Evolutionary conservation across 352 stramenopile species (phyloP).

Genomic region (Globisporangium mamillatum): DNA sequence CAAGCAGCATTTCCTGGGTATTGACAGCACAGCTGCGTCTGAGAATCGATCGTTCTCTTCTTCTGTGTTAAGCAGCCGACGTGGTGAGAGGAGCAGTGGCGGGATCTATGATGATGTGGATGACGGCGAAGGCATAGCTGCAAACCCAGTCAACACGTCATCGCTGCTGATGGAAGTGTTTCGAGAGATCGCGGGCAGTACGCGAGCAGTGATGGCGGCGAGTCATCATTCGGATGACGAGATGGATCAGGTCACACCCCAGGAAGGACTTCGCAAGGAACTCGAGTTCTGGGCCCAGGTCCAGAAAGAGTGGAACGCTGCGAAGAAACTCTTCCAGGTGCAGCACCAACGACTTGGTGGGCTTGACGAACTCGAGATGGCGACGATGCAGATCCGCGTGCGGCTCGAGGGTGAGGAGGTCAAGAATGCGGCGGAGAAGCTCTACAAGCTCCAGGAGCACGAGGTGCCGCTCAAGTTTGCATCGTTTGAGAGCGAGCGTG

Average conservation of each 20-base stretch:
- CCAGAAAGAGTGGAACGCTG: constrained; percentile 47
- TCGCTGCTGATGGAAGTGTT: constrained; percentile 63
- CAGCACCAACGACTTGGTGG: constrained; percentile 70
- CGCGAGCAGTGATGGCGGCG: constrained; percentile 17
- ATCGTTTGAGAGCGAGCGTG: constrained; percentile 45
- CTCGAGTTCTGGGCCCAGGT: constrained; percentile 46
- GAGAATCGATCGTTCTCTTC: not conserved
- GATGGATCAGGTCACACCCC: not conserved
- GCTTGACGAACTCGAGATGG: constrained; percentile 79
- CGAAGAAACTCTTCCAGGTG: constrained; percentile 63
- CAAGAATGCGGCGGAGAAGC: constrained; percentile 31
- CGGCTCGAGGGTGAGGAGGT: constrained; percentile 40
- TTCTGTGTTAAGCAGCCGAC: not conserved
- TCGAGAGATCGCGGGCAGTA: constrained; percentile 39
- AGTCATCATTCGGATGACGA: not conserved
- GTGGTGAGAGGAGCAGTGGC: not conserved
- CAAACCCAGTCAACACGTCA: constrained; percentile 11
- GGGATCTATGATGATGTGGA: constrained; percentile 14
- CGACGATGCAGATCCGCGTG: constrained; percentile 61
- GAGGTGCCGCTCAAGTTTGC: constrained; percentile 41
- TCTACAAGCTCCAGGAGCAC: constrained; percentile 53
- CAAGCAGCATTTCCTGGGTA: constrained; percentile 50
- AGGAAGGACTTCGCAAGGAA: constrained; percentile 39
- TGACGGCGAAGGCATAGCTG: not conserved
- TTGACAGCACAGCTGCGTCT: constrained; percentile 28